Conservation (phyloP, 2,329 filamentous ascomycete genomes). For the Neofusicoccum cordaticola region DNA sequence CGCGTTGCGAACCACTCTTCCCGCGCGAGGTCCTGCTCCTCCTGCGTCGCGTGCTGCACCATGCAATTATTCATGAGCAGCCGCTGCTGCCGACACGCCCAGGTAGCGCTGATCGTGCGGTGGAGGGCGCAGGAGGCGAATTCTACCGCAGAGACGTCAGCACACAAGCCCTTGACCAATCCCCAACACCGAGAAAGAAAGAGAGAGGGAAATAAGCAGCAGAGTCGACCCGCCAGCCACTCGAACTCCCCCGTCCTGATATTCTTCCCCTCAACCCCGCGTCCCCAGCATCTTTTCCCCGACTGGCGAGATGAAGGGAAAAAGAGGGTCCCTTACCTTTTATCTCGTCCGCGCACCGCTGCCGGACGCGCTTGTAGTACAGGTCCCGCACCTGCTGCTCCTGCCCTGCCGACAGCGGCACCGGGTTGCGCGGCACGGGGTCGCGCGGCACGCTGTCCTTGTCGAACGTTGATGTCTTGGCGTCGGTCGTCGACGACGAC, state of each 20-base stretch:
- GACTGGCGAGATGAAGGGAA: too few relatives aligned
- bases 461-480: neutral
- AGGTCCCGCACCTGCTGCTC: conserved; percentile 78
- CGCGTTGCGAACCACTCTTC: conserved; percentile 89
- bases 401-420: conserved; percentile 78
- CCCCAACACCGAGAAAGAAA: neutral
- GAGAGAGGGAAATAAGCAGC: neutral
- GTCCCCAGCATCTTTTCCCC: too few relatives aligned
- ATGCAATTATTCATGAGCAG: conserved; percentile 93
- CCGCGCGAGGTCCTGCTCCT: conserved; percentile 81
- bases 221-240: too few relatives aligned
- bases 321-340: conserved; percentile 35
- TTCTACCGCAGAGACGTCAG: conserved; percentile 49
- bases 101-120: conserved; percentile 83
- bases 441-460: conserved; percentile 7
- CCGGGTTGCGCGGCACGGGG: conserved; percentile 60
- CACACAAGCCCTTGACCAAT: neutral
- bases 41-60: conserved; percentile 77
- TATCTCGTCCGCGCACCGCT: conserved; percentile 62
- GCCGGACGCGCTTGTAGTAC: conserved; percentile 75
- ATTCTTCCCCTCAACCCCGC: too few relatives aligned
- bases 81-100: conserved; percentile 76
- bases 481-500: neutral
- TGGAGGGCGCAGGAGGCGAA: conserved; percentile 88
- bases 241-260: too few relatives aligned